Base-by-base conservation (phyloP, 805 yeast genomes). In the Monosporozyma unispora region DNA sequence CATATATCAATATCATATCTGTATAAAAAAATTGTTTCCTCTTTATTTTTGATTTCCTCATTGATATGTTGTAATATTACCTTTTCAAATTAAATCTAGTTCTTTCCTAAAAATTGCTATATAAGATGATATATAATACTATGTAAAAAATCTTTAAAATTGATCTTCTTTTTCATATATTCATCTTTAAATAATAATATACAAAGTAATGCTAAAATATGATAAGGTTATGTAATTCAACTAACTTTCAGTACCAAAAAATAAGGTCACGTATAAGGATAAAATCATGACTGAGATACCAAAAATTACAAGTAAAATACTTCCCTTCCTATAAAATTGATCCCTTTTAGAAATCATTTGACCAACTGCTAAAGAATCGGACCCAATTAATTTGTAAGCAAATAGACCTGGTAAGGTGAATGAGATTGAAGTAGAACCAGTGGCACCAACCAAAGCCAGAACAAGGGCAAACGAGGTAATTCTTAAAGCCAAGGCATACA, bases 341-440 rank as follows among this genome's bases (percentile, higher is more conserved):
- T 62, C 60, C 29, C 53, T 57, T 19, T 46, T 53, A 10, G 70
- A 63, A 27, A 69, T 58, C 51, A 61, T 51, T 38, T 57, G 60
- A 2, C 66, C 63, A 48, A 60, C 47, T 44, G 59, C 51, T 56
- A 68, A 48, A 48, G 66, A 52, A 48, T 55, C 54, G 5, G 64
- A 58, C 38, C 70, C 83, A 48, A 86, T 76, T 51, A 89, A 71
- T 57, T 77, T 81, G 67, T 77, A 87, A 3, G 91, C 95, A 62
- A 89, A 87, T 21, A 87, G 69, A 0, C 96, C 96, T 0, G 97
- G 97, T 44, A 89, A 72, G 27, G 87, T 88, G 62, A 89, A 89
- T 11, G 96, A 88, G 47, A 90, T 88, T 4, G 95, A 79, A 0
- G 96, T 89, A 0, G 96, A 87, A 0, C 96, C 96, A 0, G 96